Conservation (phyloP, 192 early-diverging fungal genomes). For the Geranomyces michiganensis region DNA sequence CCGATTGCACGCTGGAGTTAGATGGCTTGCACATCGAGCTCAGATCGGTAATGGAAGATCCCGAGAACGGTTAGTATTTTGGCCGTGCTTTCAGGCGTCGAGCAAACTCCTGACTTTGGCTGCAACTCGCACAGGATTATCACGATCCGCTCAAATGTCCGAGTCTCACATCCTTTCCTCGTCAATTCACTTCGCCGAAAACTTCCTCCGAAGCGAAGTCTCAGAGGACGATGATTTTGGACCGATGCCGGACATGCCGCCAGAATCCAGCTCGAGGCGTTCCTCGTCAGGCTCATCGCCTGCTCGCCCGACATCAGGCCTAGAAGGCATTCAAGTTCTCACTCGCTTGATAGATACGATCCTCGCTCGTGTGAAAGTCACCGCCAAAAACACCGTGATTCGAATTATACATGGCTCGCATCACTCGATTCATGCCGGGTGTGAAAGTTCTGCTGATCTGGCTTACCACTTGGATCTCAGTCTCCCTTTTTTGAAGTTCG, state of each 20-base stretch:
- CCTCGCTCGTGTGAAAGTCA: slow-evolving; percentile 76
- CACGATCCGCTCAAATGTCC: slow-evolving; percentile 42
- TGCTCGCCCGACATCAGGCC: background rate
- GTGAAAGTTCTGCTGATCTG: slow-evolving; percentile 4
- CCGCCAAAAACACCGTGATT: slow-evolving; percentile 58
- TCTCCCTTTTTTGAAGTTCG: slow-evolving; percentile 56
- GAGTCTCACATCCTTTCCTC: slow-evolving; percentile 74
- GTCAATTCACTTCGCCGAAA: slow-evolving; percentile 85
- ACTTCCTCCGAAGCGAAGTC: slow-evolving; percentile 73
- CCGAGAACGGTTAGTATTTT: slow-evolving; percentile 7
- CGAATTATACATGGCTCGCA: slow-evolving; percentile 52
- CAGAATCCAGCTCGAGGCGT: too few species aligned
- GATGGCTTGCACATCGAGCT: slow-evolving; percentile 62
- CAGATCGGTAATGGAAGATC: slow-evolving; percentile 19
- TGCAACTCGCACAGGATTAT: slow-evolving; percentile 16
- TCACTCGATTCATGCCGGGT: background rate
- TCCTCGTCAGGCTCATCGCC: background rate
- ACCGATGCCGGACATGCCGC: background rate
- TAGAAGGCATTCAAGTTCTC: slow-evolving; percentile 74
- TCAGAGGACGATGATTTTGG: slow-evolving; percentile 62
- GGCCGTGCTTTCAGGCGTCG: too few species aligned
- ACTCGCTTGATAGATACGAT: slow-evolving; percentile 84
- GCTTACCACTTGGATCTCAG: slow-evolving; percentile 59
- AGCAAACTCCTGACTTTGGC: background rate
- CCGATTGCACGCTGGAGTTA: slow-evolving; percentile 73